These are phyloP conservation scores for Chiua virens DNA, from an alignment of 768 basidiomycete species.

Conservation along the genomic window DNA sequence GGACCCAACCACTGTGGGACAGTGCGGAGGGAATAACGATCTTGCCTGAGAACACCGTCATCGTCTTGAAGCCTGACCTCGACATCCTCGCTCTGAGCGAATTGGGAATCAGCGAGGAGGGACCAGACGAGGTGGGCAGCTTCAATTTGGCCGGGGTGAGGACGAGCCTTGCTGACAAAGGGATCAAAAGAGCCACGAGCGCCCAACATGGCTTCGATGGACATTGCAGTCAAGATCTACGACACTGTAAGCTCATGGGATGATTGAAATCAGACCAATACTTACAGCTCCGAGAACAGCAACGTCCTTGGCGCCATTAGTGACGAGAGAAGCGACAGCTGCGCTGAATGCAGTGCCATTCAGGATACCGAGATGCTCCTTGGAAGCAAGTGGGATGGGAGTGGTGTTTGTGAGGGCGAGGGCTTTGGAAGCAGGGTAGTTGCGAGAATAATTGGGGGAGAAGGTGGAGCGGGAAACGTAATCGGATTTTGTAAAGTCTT, in stretches of 20 bases:
- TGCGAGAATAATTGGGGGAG: background rate
- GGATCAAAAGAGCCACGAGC: slow-evolving; percentile 70
- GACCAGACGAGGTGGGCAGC: slow-evolving; percentile 66
- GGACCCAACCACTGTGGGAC: slow-evolving; percentile 86
- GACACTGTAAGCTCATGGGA: background rate
- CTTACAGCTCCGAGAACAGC: slow-evolving; percentile 50
- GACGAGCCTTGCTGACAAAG: slow-evolving; percentile 75
- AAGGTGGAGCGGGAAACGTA: background rate
- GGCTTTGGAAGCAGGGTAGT: slow-evolving; percentile 41
- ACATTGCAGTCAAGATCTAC: slow-evolving; percentile 79
- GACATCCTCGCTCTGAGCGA: slow-evolving; percentile 68
- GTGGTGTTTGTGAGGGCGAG: slow-evolving; percentile 58
- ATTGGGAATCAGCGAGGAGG: slow-evolving; percentile 65
- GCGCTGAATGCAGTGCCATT: slow-evolving; percentile 89
- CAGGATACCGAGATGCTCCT: slow-evolving; percentile 78
- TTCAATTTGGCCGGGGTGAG: slow-evolving; percentile 86
- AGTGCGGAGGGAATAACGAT: slow-evolving; percentile 66
- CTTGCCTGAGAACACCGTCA: slow-evolving; percentile 72
- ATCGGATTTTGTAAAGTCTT: slow-evolving; percentile 16
- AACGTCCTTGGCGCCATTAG: slow-evolving; percentile 70
- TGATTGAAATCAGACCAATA: background rate
- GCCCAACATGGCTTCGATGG: slow-evolving; percentile 78
- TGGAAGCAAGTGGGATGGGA: slow-evolving; percentile 67
- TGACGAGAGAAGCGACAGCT: slow-evolving; percentile 70
- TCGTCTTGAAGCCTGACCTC: slow-evolving; percentile 76